These are phyloP conservation scores for Mycosphaerella arachidis DNA, from an alignment of 2,329 filamentous ascomycete genomes.

Conservation along the genomic window DNA sequence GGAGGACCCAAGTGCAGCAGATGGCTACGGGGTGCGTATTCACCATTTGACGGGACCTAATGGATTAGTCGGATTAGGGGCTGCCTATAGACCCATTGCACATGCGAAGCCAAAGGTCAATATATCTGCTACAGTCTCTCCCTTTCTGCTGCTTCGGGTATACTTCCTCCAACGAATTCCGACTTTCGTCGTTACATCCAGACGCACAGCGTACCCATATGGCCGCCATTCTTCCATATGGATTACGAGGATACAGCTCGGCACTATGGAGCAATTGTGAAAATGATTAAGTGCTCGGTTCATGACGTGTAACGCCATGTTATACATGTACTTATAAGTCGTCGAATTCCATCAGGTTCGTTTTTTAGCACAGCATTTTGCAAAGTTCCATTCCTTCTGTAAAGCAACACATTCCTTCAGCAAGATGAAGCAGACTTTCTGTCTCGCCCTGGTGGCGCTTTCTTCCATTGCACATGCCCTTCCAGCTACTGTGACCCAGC, in stretches of 20 bases:
- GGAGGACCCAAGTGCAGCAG: no score
- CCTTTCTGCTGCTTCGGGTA: not conserved
- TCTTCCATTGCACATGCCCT: constrained; percentile 20
- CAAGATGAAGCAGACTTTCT: constrained; percentile 13
- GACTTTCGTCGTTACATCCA: not conserved
- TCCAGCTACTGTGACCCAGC: constrained; percentile 10
- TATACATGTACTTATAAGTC: not conserved
- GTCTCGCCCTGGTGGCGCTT: constrained; percentile 27
- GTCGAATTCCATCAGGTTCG: not conserved
- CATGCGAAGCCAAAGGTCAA: not conserved
- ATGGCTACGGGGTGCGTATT: no score
- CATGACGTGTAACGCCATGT: not conserved
- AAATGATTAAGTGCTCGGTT: not conserved
- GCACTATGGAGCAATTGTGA: not conserved
- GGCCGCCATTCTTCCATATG: not conserved
- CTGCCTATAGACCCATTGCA: no score
- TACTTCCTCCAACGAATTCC: not conserved
- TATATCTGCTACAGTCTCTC: not conserved
- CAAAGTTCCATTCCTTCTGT: not conserved
- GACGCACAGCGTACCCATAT: not conserved
- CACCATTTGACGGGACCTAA: no score
- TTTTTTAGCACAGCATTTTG: not conserved
- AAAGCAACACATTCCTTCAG: constrained; percentile 2
- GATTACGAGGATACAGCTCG: not conserved
- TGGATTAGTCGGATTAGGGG: no score